Evolutionary conservation across 768 basidiomycete species (phyloP).

Genomic region (Mycena haematopus): DNA sequence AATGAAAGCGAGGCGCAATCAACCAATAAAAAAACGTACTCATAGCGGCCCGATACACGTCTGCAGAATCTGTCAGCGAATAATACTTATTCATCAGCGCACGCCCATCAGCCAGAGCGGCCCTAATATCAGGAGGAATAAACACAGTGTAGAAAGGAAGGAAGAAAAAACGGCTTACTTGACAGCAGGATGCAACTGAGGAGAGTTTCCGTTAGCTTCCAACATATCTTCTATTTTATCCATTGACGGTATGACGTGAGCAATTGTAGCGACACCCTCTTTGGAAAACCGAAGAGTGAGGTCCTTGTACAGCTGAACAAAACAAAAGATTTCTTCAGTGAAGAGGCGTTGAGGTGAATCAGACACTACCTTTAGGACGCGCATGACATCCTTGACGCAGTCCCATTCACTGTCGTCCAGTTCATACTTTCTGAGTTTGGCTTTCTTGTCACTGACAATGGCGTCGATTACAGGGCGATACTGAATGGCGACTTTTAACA

Average conservation of each 20-base stretch:
- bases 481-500: constrained; percentile 38
- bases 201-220: too few relatives aligned
- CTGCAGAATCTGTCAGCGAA: background rate
- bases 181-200: too few relatives aligned
- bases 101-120: constrained; percentile 4
- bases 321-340: too few relatives aligned
- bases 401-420: background rate
- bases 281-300: background rate
- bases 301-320: background rate
- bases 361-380: constrained; percentile 36
- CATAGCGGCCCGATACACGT: constrained; percentile 7
- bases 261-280: background rate
- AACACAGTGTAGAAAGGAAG: background rate
- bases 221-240: constrained; percentile 5
- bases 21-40: too few relatives aligned
- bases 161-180: background rate
- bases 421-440: background rate
- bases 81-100: constrained; percentile 12
- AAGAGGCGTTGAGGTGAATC: too few relatives aligned
- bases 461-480: constrained; percentile 36
- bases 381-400: constrained; percentile 27
- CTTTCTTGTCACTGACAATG: constrained; percentile 24
- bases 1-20: too few relatives aligned
- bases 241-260: background rate
- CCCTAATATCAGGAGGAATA: background rate